Conservation (phyloP, 495 filamentous ascomycete genomes). For the Schizothecium vesticola region DNA sequence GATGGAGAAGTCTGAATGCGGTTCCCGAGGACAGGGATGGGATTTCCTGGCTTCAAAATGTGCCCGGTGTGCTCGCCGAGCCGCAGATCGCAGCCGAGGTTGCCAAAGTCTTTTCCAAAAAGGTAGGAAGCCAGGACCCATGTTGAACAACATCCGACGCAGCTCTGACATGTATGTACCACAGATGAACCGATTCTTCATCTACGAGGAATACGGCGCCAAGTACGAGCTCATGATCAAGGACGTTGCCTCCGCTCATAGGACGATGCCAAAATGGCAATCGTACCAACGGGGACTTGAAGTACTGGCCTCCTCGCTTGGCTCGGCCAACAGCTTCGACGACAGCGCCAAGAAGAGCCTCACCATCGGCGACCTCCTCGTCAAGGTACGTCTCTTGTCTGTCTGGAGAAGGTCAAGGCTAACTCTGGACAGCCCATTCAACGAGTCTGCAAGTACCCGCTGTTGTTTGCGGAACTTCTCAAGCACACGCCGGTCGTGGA, state of each 20-base stretch:
- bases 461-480: conserved; percentile 77
- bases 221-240: conserved; percentile 80
- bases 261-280: conserved; percentile 68
- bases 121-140: conserved; percentile 44
- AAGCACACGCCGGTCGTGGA: conserved; percentile 78
- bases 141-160: not conserved
- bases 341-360: conserved; percentile 66
- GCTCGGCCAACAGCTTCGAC: conserved; percentile 60
- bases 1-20: conserved; percentile 57
- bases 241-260: conserved; percentile 64
- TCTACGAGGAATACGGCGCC: conserved; percentile 82
- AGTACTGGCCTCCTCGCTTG: conserved; percentile 68
- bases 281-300: conserved; percentile 84
- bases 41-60: conserved; percentile 38
- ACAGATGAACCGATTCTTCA: conserved; percentile 73
- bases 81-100: conserved; percentile 68
- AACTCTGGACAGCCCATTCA: conserved; percentile 70
- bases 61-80: conserved; percentile 56
- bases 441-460: conserved; percentile 85
- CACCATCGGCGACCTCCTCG: conserved; percentile 77
- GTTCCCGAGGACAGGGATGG: conserved; percentile 47
- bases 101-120: conserved; percentile 68
- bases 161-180: not conserved
- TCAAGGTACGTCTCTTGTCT: conserved; percentile 59
- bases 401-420: conserved; percentile 9